Conservation (phyloP, 805 yeast genomes). For the Novakomyces olei region DNA sequence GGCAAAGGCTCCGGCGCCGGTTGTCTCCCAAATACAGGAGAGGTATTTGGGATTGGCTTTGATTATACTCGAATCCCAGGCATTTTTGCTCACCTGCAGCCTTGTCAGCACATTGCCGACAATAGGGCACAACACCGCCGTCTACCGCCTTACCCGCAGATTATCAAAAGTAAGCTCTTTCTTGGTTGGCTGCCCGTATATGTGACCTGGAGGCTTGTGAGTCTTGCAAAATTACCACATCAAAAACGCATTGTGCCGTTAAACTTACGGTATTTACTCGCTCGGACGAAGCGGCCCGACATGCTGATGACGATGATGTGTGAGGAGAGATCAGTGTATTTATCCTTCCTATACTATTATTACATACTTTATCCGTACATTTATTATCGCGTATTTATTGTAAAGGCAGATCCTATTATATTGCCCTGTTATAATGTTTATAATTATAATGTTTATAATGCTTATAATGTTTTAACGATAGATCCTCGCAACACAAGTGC, state of each 20-base stretch:
- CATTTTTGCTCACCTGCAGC: conserved; percentile 57
- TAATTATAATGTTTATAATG: too few relatives aligned
- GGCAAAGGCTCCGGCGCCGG: conserved; percentile 97
- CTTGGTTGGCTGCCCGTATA: conserved; percentile 68
- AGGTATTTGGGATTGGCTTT: conserved; percentile 70
- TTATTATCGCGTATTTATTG: too few relatives aligned
- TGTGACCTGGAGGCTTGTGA: conserved; percentile 38
- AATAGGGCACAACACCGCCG: background rate
- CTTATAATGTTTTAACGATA: too few relatives aligned
- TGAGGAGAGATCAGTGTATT: too few relatives aligned
- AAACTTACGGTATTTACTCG: conserved; percentile 62
- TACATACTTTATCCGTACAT: too few relatives aligned
- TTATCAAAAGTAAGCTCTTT: conserved; percentile 55
- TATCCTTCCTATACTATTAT: too few relatives aligned
- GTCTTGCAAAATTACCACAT: background rate
- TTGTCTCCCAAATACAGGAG: conserved; percentile 76
- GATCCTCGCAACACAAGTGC: too few relatives aligned
- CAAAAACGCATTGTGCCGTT: background rate
- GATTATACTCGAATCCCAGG: conserved; percentile 86
- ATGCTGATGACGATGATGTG: too few relatives aligned
- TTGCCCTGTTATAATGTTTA: too few relatives aligned
- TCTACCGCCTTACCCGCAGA: conserved; percentile 18
- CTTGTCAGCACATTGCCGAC: background rate
- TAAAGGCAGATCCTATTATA: too few relatives aligned
- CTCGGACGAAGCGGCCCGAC: conserved; percentile 60